Evolutionary conservation across 768 basidiomycete genomes (phyloP), one percentile per base, ranked within the genome.

Genomic region (Lyophyllum semitale): DNA sequence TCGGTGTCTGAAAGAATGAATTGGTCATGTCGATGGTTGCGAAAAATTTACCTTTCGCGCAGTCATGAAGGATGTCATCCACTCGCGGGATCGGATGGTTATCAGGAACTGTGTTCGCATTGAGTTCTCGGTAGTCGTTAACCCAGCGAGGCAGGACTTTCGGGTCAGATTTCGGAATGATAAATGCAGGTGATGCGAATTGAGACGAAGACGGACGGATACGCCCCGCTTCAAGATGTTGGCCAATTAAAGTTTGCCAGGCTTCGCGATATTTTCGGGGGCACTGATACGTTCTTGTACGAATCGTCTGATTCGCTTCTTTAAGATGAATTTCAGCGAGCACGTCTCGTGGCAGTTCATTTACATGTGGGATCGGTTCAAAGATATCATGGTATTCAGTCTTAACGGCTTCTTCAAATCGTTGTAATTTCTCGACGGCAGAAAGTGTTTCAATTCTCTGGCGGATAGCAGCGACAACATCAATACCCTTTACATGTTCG

Each of bases 21-120:
- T n/a, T n/a, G n/a, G 60, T 77, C 69, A 76, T 73, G 48, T 76
- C 66, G 0, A 76, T 63, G 4, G 67, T 73, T 0, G 49, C 64
- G 53, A 68, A 78, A 0, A 75, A 54, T 3, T 66, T 67, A 0
- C 73, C 74, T 27, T 69, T 68, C 30, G 12, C 5, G 30, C 30
- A 30, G 30, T 30, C 30, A 30, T 30, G 30, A 5, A 30, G 30
- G 30, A 30, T 30, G 30, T 30, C 30, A 30, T 30, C 30, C 30
- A 30, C 30, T 6, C 12, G 30, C 5, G 30, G 30, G 30, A 30
- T 30, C 5, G 30, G 30, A 30, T 30, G 63, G 8, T 48, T 63
- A 54, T 75, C 71, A 0, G 63, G 51, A 0, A 73, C 51, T 0
- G 66, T 71, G 49, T 70, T 71, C 1, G 53, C 54, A 48, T 76